A percentile compares a stretch with the other conserved stretches of the same genome.
Evolutionary conservation across 768 basidiomycete species (phyloP).

Genomic region (Kwoniella dendrophila): DNA sequence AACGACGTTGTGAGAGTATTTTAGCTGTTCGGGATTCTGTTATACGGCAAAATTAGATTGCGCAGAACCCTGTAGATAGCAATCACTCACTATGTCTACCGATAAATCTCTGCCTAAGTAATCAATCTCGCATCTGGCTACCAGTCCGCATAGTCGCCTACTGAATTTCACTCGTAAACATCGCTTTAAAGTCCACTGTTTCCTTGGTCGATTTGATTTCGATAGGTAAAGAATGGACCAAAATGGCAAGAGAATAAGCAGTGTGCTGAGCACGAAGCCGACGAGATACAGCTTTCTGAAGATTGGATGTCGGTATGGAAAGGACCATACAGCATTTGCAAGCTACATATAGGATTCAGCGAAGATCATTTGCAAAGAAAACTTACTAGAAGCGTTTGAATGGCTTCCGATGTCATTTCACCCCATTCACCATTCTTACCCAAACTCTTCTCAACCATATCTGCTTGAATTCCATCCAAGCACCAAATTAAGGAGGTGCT

Average conservation of each 20-base stretch:
- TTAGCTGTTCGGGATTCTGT: slow-evolving; percentile 33
- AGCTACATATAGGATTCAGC: slow-evolving; percentile 23
- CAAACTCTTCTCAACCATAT: not conserved
- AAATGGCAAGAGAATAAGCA: slow-evolving; percentile 34
- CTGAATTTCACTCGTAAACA: slow-evolving; percentile 42
- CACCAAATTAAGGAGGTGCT: not conserved
- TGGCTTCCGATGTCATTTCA: slow-evolving; percentile 33
- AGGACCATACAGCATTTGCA: slow-evolving; percentile 26
- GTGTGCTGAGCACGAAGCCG: slow-evolving; percentile 28
- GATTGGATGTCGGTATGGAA: slow-evolving; percentile 29
- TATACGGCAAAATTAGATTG: not conserved
- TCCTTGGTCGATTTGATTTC: slow-evolving; percentile 28
- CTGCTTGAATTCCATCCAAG: not conserved
- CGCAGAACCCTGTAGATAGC: not conserved
- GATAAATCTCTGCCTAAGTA: slow-evolving; percentile 41
- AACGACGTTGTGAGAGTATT: slow-evolving; percentile 40
- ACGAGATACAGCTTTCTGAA: slow-evolving; percentile 40
- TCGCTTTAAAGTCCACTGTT: slow-evolving; percentile 36
- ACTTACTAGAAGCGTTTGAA: slow-evolving; percentile 23
- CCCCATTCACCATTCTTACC: slow-evolving; percentile 18
- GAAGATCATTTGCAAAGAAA: not conserved
- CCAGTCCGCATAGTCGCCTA: slow-evolving; percentile 37
- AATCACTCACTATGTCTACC: slow-evolving; percentile 28
- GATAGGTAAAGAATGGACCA: slow-evolving; percentile 41
- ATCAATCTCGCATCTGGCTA: slow-evolving; percentile 47